Conservation (phyloP, 495 filamentous ascomycete genomes). For the Daldinia childiae region DNA sequence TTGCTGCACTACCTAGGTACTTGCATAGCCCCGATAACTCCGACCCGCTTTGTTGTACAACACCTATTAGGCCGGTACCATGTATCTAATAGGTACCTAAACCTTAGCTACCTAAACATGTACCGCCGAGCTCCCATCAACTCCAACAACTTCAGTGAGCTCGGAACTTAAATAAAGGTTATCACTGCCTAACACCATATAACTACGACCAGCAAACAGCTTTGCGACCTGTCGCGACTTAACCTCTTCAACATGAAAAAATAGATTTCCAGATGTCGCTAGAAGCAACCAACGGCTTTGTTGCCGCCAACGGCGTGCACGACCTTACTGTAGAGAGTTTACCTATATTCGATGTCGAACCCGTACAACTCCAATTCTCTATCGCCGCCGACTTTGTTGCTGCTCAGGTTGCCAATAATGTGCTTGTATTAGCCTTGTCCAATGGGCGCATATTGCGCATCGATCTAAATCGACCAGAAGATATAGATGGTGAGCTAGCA, state of each 20-base stretch:
- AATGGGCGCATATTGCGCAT: slow-evolving; percentile 91
- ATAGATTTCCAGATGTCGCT: slow-evolving; percentile 54
- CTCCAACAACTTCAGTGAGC: neutral
- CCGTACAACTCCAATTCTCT: slow-evolving; percentile 88
- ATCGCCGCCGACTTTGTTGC: slow-evolving; percentile 95
- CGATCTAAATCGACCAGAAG: slow-evolving; percentile 89
- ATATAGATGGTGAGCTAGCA: slow-evolving; percentile 81
- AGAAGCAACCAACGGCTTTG: slow-evolving; percentile 59
- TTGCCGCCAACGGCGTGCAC: slow-evolving; percentile 57
- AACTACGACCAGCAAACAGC: slow-evolving; percentile 12
- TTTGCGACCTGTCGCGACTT: slow-evolving; percentile 31
- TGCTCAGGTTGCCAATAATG: slow-evolving; percentile 96
- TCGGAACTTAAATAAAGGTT: neutral
- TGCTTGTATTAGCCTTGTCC: slow-evolving; percentile 87
- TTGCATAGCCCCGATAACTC: neutral
- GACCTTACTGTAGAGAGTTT: slow-evolving; percentile 70
- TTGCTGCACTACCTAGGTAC: slow-evolving; percentile 2
- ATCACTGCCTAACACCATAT: slow-evolving; percentile 9
- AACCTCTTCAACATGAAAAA: slow-evolving; percentile 30
- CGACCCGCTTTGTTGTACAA: neutral
- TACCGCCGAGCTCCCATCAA: neutral
- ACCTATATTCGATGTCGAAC: slow-evolving; percentile 92
- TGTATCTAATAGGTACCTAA: neutral
- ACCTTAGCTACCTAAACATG: neutral
- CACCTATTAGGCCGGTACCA: neutral